Percentiles rank a stretch among this genome's conserved stretches.
These are phyloP conservation scores for Colletotrichum orbiculare DNA, from an alignment of 2,329 filamentous ascomycete species.

Conservation along the genomic window DNA sequence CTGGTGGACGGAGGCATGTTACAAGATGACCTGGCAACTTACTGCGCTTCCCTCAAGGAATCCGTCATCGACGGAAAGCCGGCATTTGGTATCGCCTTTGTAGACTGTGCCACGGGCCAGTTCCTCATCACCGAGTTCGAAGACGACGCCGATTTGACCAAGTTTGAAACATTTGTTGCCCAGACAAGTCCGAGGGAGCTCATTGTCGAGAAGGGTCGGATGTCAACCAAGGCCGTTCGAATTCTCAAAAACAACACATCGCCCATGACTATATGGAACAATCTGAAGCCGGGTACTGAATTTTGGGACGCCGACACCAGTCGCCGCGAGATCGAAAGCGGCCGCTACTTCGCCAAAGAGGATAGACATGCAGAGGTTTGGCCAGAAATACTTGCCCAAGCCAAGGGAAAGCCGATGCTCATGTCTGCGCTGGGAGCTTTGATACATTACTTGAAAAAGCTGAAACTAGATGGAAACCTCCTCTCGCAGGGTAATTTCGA, in stretches of 20 bases:
- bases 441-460: conserved; percentile 83
- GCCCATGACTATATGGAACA: conserved; percentile 95
- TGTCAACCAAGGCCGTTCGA: conserved; percentile 89
- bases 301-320: conserved; percentile 91
- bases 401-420: conserved; percentile 80
- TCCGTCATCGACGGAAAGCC: conserved; percentile 78
- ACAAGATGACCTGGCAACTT: conserved; percentile 97
- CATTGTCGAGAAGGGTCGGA: conserved; percentile 84
- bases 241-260: conserved; percentile 96
- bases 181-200: conserved; percentile 91
- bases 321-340: conserved; percentile 81
- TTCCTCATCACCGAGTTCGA: conserved; percentile 94
- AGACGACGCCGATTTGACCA: conserved; percentile 93
- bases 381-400: conserved; percentile 79
- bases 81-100: conserved; percentile 91
- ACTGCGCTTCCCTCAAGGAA: conserved; percentile 95
- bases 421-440: conserved; percentile 94
- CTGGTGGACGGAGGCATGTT: conserved; percentile 97
- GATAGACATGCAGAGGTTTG: conserved; percentile 68
- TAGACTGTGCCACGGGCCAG: conserved; percentile 94
- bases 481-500: conserved; percentile 91
- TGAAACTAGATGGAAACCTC: conserved; percentile 90
- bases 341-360: conserved; percentile 79
- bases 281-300: conserved; percentile 85
- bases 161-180: conserved; percentile 96